phyloP scores from a whole-genome alignment of 2,329 filamentous ascomycete genomes.

The Venturia pyrina region DNA sequence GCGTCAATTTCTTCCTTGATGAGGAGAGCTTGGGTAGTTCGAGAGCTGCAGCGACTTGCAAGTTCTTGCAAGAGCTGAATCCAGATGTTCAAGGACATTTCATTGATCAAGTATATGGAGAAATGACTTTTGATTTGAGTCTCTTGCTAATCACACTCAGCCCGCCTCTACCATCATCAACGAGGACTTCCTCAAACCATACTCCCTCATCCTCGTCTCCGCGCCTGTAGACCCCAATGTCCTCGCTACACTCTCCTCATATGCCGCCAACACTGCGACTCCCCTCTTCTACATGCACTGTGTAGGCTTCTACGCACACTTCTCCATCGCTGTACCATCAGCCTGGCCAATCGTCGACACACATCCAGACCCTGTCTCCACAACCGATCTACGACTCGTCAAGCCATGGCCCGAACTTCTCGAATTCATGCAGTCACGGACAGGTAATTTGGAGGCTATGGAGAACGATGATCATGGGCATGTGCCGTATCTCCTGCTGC shows the following conservation, averaged over 20 bases:
- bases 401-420: slow-evolving; percentile 76
- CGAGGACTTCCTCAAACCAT: slow-evolving; percentile 36
- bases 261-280: slow-evolving; percentile 48
- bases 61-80: slow-evolving; percentile 76
- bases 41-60: slow-evolving; percentile 67
- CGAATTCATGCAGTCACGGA: slow-evolving; percentile 56
- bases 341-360: slow-evolving; percentile 91
- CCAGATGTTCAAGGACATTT: slow-evolving; percentile 79
- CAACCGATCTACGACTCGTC: slow-evolving; percentile 73
- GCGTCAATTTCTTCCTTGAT: slow-evolving; percentile 95
- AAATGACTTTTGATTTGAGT: no score
- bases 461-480: slow-evolving; percentile 80
- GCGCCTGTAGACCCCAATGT: slow-evolving; percentile 46
- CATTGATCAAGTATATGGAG: slow-evolving; percentile 40
- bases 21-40: slow-evolving; percentile 64
- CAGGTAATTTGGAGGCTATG: slow-evolving; percentile 57
- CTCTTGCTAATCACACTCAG: slow-evolving; percentile 15
- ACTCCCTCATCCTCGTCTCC: slow-evolving; percentile 52
- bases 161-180: slow-evolving; percentile 20
- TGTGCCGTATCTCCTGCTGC: slow-evolving; percentile 72
- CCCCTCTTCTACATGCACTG: slow-evolving; percentile 78
- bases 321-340: slow-evolving; percentile 67
- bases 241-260: slow-evolving; percentile 40
- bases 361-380: slow-evolving; percentile 79
- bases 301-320: slow-evolving; percentile 85